These are phyloP conservation scores for Glonium stellatum DNA, from an alignment of 495 filamentous ascomycete species.

Conservation along the genomic window DNA sequence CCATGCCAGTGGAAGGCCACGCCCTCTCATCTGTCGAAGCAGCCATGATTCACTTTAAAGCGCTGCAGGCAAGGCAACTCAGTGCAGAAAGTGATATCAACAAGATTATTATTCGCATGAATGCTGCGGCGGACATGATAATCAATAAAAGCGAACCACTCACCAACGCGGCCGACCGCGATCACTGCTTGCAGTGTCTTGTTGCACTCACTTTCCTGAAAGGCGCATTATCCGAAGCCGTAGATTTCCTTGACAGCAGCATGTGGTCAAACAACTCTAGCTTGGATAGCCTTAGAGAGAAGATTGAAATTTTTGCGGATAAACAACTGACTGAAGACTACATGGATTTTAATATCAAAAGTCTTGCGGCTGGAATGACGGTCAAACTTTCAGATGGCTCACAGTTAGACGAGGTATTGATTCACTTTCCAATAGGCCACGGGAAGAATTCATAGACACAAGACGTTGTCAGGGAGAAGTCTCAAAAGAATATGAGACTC, in stretches of 20 bases:
- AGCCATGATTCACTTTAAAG: background rate
- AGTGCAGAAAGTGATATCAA: slow-evolving; percentile 15
- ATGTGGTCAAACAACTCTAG: slow-evolving; percentile 31
- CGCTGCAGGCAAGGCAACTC: background rate
- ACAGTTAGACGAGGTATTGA: background rate
- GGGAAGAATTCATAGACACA: background rate
- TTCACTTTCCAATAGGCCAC: slow-evolving; percentile 3
- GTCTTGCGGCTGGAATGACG: slow-evolving; percentile 27
- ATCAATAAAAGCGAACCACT: slow-evolving; percentile 40
- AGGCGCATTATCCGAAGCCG: slow-evolving; percentile 28
- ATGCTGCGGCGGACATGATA: slow-evolving; percentile 36
- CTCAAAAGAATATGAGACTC: background rate
- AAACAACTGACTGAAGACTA: slow-evolving; percentile 37
- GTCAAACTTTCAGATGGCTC: slow-evolving; percentile 28
- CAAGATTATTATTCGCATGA: slow-evolving; percentile 31
- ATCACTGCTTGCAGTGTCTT: slow-evolving; percentile 43
- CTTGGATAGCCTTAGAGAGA: slow-evolving; percentile 31
- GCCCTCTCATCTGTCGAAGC: background rate
- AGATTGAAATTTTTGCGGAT: slow-evolving; percentile 33
- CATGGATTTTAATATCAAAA: slow-evolving; percentile 30
- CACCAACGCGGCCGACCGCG: slow-evolving; percentile 41
- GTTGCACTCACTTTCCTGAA: slow-evolving; percentile 41
- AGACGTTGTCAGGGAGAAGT: background rate
- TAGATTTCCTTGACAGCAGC: slow-evolving; percentile 38
- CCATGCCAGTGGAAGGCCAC: background rate